Percentiles rank a stretch among this genome's conserved stretches.
Conservation (phyloP, 371 early-diverging fungal species). For the Funneliformis caledonium region DNA sequence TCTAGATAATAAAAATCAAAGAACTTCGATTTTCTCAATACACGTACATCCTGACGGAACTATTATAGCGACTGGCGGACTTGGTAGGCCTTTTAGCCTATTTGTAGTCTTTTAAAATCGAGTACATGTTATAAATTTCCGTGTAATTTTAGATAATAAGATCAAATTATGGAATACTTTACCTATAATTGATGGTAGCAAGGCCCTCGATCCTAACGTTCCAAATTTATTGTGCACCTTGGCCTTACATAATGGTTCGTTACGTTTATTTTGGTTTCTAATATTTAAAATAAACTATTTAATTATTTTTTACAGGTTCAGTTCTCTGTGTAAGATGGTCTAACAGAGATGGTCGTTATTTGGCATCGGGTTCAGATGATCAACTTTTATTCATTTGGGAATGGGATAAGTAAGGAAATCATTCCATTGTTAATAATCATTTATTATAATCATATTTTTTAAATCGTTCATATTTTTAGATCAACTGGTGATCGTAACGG, state of each 20-base stretch:
- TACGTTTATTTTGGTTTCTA: neutral
- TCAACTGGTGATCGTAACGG: constrained; percentile 49
- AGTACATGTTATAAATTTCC: neutral
- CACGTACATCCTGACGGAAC: constrained; percentile 86
- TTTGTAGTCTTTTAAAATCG: neutral
- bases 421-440: neutral
- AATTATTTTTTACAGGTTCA: constrained; percentile 60
- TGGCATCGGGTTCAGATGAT: constrained; percentile 92
- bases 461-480: constrained; percentile 23
- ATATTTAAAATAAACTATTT: neutral
- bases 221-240: constrained; percentile 81
- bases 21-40: constrained; percentile 83
- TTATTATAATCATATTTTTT: neutral
- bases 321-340: constrained; percentile 93
- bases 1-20: constrained; percentile 69
- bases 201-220: constrained; percentile 57
- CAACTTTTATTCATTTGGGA: constrained; percentile 92
- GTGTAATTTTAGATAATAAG: constrained; percentile 65
- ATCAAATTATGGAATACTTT: constrained; percentile 84
- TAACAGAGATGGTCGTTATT: constrained; percentile 67
- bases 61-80: constrained; percentile 86
- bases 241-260: constrained; percentile 79
- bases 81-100: constrained; percentile 55
- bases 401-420: constrained; percentile 59
- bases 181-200: constrained; percentile 63